Base-by-base conservation (phyloP, 2,329 filamentous ascomycete species). In the Byssothecium circinans region DNA sequence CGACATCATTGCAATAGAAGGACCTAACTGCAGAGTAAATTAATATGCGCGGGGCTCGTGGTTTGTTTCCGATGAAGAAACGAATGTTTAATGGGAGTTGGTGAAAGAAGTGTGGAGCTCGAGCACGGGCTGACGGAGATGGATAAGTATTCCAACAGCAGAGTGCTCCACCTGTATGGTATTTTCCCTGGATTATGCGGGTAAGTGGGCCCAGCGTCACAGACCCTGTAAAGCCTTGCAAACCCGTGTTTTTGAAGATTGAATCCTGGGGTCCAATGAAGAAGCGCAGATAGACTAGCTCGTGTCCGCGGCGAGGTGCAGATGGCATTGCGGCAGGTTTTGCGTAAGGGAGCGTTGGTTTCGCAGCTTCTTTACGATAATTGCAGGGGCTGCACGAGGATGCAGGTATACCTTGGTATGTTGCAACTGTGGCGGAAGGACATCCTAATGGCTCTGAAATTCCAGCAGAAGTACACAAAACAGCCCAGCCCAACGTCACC, bases 1-100 rank as follows among this genome's bases (percentile, higher is more conserved):
- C 35, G 66, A 67, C 65, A 67, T 68, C n/a, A 14, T 57, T 39
- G 6, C 14, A 14, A 14, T 17, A 19, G 8, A 18, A 30, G 19
- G 17, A 18, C 34, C 41, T 5, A 29, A 18, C 17, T 12, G 17
- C 18, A 30, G 23, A 36, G n/a, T 12, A 23, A 10, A n/a, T n/a
- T n/a, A n/a, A n/a, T n/a, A n/a, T n/a, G n/a, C n/a, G n/a, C n/a
- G n/a, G n/a, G n/a, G n/a, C n/a, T n/a, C n/a, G n/a, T n/a, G n/a
- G n/a, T n/a, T n/a, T 7, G 12, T 8, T n/a, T 25, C 6, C 4
- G 6, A 8, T 40, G 23, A 25, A 25, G 10, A 8, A 12, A 32
- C 12, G n/a, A 23, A 19, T 10, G 15, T 19, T 23, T 10, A n/a
- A 10, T 18, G 15, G 41, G 12, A n/a, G 22, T 14, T 36, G 32